Base-by-base conservation (phyloP, 306 rosid genomes). In the Pterocarpus macrocarpus region DNA sequence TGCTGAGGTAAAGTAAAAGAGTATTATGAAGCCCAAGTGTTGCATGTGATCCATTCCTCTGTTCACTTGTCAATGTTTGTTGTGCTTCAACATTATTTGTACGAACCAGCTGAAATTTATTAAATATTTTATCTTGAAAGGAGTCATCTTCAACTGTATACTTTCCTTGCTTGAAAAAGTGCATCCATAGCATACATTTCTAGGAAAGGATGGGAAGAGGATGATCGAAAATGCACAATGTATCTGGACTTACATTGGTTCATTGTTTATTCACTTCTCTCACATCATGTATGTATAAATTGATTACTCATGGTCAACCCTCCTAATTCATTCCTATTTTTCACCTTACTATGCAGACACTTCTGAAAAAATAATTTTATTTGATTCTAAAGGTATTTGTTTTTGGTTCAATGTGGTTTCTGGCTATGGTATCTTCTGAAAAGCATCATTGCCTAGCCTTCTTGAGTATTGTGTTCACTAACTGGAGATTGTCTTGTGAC, bases 401-500 rank as follows among this genome's bases (percentile, higher is more conserved):
- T 64, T 83, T 39, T 53, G 53, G 67, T 72, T 55, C 16, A 1
- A 55, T 57, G 15, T 64, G 36, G 64, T 56, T 77, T 77, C 73
- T 64, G 36, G 67, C 58, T 53, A 56, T 70, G 68, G 13, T 63
- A 53, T 72, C 64, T 65, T 44, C 52, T 69, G 59, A 44, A 41
- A 65, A 53, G 68, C 49, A 64, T 69, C 10, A 22, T 45, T 28
- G 61, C 17, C 3, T 73, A 32, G 62, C 53, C 82, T 71, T 67
- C 39, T 78, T 43, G 22, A 61, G 41, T 58, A 66, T 9, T 17
- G 32, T 62, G 10, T 67, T 76, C 52, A 9, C 88, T 85, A 72
- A 87, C 82, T 47, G 30, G 39, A 52, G 55, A 74, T 64, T 89
- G 39, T 76, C 72, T 84, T 81, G 8, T 81, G 44, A 63, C 78